Conservation (phyloP, 768 basidiomycete species). For the Ephemerocybe angulata region DNA sequence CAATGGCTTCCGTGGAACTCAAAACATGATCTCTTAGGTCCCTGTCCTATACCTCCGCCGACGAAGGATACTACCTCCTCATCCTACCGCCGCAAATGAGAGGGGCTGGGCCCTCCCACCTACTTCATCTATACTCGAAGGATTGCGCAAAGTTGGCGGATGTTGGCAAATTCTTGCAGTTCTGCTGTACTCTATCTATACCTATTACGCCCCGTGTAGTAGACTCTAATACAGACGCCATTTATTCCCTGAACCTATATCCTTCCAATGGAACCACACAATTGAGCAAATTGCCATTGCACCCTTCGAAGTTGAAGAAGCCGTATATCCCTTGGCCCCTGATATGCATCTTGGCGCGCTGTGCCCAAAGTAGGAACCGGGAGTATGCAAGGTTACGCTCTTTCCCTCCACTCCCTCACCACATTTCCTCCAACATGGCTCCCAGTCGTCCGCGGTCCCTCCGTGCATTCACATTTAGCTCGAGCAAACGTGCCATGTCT, state of each 20-base stretch:
- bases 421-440: conserved; percentile 26
- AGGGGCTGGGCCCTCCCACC: no score
- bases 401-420: conserved; percentile 2
- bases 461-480: conserved; percentile 49
- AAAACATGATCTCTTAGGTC: no score
- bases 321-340: no score
- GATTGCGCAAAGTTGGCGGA: no score
- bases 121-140: no score
- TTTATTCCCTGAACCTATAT: background rate
- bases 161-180: no score
- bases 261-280: no score
- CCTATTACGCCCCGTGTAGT: background rate
- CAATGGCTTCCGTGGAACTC: no score
- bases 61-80: background rate
- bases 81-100: no score
- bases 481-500: conserved; percentile 40
- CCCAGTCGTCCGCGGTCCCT: conserved; percentile 53
- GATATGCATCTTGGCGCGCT: background rate
- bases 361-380: background rate
- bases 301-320: no score
- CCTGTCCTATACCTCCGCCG: background rate
- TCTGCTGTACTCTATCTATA: background rate
- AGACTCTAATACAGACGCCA: background rate
- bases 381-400: background rate
- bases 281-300: no score